Conservation (phyloP, 257 asterid species). For the Anisodus acutangulus region DNA sequence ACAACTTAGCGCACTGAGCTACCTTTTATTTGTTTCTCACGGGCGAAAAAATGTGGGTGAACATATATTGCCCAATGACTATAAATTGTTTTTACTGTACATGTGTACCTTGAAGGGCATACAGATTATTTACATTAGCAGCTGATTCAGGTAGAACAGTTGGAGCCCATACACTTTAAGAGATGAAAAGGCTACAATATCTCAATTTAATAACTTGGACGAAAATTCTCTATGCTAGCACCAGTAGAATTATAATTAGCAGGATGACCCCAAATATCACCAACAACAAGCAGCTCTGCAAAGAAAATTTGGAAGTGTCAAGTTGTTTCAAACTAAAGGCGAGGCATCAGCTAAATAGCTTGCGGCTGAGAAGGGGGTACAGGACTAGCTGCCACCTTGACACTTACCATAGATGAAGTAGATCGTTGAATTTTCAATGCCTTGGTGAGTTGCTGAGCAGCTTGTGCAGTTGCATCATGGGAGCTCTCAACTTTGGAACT, state of each 20-base stretch:
- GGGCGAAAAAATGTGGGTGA: neutral
- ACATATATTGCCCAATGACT: neutral
- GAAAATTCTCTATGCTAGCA: conserved; percentile 9
- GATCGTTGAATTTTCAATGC: conserved; percentile 83
- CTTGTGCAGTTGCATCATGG: conserved; percentile 86
- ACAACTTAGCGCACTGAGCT: neutral
- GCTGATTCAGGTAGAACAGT: conserved; percentile 5
- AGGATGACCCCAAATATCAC: conserved; percentile 80
- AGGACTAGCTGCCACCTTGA: neutral
- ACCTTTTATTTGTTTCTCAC: no score
- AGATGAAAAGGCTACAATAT: neutral
- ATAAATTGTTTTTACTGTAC: neutral
- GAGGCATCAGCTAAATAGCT: neutral
- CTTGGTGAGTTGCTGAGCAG: conserved; percentile 75
- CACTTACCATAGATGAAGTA: conserved; percentile 75
- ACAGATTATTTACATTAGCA: neutral
- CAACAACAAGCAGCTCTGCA: conserved; percentile 82
- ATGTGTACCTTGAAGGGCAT: neutral
- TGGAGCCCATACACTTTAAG: neutral
- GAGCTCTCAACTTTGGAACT: conserved; percentile 75
- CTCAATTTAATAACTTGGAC: neutral
- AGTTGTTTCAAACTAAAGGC: neutral
- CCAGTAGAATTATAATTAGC: conserved; percentile 62
- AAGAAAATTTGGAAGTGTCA: neutral
- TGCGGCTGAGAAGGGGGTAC: neutral